phyloP scores from a whole-genome alignment of 495 filamentous ascomycete species.

The Talaromyces nanjingensis region DNA sequence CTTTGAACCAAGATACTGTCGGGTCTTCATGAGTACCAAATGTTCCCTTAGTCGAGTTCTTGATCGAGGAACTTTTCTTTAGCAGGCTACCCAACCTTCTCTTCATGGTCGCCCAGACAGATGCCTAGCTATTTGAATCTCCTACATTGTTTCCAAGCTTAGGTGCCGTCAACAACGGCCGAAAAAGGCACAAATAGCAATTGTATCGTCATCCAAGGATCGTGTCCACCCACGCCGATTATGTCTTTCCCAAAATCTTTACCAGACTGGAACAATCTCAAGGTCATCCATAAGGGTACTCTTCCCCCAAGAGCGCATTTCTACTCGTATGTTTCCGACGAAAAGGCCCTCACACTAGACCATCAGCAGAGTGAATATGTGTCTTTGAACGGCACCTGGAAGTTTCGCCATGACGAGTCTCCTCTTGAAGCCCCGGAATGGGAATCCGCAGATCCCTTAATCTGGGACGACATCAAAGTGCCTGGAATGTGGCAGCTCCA shows the following conservation, averaged over 20 bases:
- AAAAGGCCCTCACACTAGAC: not conserved
- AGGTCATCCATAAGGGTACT: constrained; percentile 53
- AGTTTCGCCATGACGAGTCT: constrained; percentile 45
- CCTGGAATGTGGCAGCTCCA: constrained; percentile 65
- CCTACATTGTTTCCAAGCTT: too few species aligned
- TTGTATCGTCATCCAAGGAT: too few species aligned
- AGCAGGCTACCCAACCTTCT: not conserved
- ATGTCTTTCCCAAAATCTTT: constrained; percentile 11
- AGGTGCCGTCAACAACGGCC: too few species aligned
- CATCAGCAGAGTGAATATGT: constrained; percentile 1
- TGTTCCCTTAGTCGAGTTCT: too few species aligned
- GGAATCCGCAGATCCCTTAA: constrained; percentile 17
- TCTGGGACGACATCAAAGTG: constrained; percentile 46
- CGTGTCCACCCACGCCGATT: not conserved
- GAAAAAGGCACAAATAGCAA: too few species aligned
- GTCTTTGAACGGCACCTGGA: constrained; percentile 51
- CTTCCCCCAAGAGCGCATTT: constrained; percentile 53
- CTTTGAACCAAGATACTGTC: too few species aligned
- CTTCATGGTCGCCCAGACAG: not conserved
- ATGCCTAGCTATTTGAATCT: not conserved
- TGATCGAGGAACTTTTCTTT: not conserved
- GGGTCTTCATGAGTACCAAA: too few species aligned
- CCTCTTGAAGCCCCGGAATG: constrained; percentile 42
- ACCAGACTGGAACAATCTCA: constrained; percentile 55
- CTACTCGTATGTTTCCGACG: constrained; percentile 31